phyloP scores from a whole-genome alignment of 257 asterid genomes.

The Penstemon eatonii region DNA sequence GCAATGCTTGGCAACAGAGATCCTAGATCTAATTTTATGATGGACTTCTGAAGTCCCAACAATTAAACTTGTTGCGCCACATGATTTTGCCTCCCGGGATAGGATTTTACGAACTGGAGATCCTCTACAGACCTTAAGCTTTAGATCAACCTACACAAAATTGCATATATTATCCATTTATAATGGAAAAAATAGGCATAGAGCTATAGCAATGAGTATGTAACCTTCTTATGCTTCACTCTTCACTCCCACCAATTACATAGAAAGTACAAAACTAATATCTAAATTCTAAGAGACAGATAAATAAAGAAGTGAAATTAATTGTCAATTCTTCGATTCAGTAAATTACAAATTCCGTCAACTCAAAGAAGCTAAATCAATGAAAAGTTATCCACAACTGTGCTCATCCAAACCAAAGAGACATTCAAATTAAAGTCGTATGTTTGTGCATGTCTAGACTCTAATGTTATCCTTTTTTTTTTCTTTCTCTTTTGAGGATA shows the following conservation, averaged over 20 bases:
- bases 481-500: too few relatives aligned
- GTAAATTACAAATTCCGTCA: too few relatives aligned
- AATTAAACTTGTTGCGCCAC: slow-evolving; percentile 63
- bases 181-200: not conserved
- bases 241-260: slow-evolving; percentile 7
- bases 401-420: not conserved
- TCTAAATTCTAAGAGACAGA: not conserved
- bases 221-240: slow-evolving; percentile 14
- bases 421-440: not conserved
- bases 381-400: too few relatives aligned
- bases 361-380: too few relatives aligned
- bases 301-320: not conserved
- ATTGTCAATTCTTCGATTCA: not conserved
- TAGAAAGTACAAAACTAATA: not conserved
- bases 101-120: slow-evolving; percentile 63
- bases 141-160: slow-evolving; percentile 68
- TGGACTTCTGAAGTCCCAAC: slow-evolving; percentile 62
- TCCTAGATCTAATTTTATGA: slow-evolving; percentile 57
- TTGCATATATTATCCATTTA: slow-evolving; percentile 1
- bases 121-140: slow-evolving; percentile 88
- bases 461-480: not conserved
- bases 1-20: slow-evolving; percentile 76
- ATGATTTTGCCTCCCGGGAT: slow-evolving; percentile 55
- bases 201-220: slow-evolving; percentile 5
- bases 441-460: not conserved